A percentile compares a stretch with the other conserved stretches of the same genome.
phyloP scores from a whole-genome alignment of 2,329 filamentous ascomycete genomes.

The Blastomyces percursus region DNA sequence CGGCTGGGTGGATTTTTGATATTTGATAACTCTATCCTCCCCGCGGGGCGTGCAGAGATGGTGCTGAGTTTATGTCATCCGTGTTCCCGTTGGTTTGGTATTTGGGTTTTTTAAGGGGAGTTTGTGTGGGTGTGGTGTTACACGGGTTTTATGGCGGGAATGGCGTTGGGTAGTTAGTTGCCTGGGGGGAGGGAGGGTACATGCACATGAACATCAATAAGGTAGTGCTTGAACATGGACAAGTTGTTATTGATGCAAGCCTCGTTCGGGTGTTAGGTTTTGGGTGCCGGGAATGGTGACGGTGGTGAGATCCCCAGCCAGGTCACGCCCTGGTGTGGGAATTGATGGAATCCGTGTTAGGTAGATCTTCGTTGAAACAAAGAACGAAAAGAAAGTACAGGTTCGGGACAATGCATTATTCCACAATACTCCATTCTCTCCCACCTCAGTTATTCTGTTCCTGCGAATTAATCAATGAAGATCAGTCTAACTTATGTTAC shows the following conservation, averaged over 20 bases:
- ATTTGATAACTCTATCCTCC: too few species aligned
- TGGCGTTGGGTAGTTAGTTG: too few species aligned
- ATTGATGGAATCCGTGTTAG: neutral
- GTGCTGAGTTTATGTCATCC: too few species aligned
- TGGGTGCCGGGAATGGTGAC: neutral
- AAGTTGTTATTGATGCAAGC: neutral
- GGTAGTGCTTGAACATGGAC: neutral
- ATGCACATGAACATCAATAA: neutral
- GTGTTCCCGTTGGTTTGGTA: too few species aligned
- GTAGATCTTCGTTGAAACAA: neutral
- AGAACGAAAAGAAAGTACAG: neutral
- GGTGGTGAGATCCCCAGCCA: neutral
- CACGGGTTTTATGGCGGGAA: too few species aligned
- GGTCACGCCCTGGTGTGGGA: neutral
- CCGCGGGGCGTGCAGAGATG: too few species aligned
- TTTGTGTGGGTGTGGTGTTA: too few species aligned
- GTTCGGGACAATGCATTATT: neutral
- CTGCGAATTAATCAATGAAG: too few species aligned
- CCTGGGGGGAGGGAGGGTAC: too few species aligned
- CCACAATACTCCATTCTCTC: neutral
- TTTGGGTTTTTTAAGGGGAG: too few species aligned
- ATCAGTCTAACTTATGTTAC: neutral
- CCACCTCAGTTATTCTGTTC: neutral
- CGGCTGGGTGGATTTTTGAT: too few species aligned
- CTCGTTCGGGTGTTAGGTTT: neutral